Base-by-base conservation (phyloP, 2,329 filamentous ascomycete species). In the Arthroderma sp. region DNA sequence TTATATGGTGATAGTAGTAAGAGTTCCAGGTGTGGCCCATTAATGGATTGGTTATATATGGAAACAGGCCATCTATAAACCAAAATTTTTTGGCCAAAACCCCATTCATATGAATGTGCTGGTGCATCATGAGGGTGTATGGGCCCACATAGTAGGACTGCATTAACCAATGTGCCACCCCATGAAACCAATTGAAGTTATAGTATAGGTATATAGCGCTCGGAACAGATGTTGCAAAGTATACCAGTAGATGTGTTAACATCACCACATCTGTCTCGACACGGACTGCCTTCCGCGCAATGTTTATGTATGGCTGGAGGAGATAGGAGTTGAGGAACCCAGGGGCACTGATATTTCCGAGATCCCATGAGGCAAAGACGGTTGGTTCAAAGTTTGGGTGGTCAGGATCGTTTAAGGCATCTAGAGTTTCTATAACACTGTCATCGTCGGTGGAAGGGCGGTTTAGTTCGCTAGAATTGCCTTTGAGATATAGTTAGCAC, bases 21-120 rank as follows among this genome's bases (percentile, higher is more conserved):
- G 80, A 81, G 63, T 89, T 85, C 82, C 83, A 87, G 0, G 83
- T 87, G 56, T 89, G 84, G 7, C 84, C 84, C 75, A 86, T 82
- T 46, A 89, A 63, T 0, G 83, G 83, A 52, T 87, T 81, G 7
- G 77, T 67, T 36, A 88, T 61, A 57, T 86, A 89, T 0, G 84
- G 84, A 53, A 87, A 88, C 1, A 71, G 43, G 4, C 62, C 57
- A 55, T 89, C 84, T 47, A 88, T 61, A 29, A 72, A 55, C 31
- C 65, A 63, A 44, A 72, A 75, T 5, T 64, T 59, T 53, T 74
- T 75, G 27, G 68, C 63, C 32, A 88, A 63, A 3, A 88, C 69
- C 10, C 84, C 84, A 38, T 78, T 73, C 68, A 78, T 78, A 59
- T 89, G 84, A 53, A 89, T 88, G 59, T 89, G 84, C 56, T 89